Base-by-base conservation (phyloP, 352 stramenopile species). In the Pythium rishiriense region DNA sequence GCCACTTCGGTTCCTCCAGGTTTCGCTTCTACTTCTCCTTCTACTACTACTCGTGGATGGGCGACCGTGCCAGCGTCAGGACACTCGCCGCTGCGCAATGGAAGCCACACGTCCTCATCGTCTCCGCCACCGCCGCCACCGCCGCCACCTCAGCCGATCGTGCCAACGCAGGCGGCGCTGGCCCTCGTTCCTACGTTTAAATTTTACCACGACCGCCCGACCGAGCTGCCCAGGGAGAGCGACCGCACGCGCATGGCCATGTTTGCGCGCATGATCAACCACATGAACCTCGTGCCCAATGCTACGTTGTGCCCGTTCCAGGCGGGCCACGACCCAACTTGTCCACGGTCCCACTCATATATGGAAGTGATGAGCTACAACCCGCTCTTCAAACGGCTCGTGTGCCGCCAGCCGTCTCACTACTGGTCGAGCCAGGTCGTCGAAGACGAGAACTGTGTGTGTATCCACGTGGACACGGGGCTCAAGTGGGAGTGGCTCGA, bases 291-390 rank as follows among this genome's bases (percentile, higher is more conserved):
- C 39, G 62, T 85, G 48, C 65, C 70, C 12, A 82, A 85, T 61
- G 76, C 76, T n/a, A 77, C 64, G 15, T 22, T 85, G 47, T 85
- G 76, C 58, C 66, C 62, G 28, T 54, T 70, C 58, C n/a, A 43
- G 57, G 31, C n/a, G 41, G 65, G 17, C 59, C 75, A 78, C 47
- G 48, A 56, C 24, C 8, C 42, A 9, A 45, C 54, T 0, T 85
- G 76, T 21, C 55, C 48, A 41, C 58, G 72, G 4, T 80, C 76
- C 58, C 76, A 85, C 52, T 72, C 71, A 46, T 82, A 82, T 49
- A 43, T 76, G 7, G 76, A 85, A 46, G 74, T 85, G 19, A 85
- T 85, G 76, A 50, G 66, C 47, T 85, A 77, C 64, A 85, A 85
- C 29, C 76, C 76, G 43, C 47, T 81, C 26, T 85, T 75, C 61